These are phyloP conservation scores for Ceratocystis alfenasii DNA, from an alignment of 2,329 filamentous ascomycete species.

Conservation along the genomic window DNA sequence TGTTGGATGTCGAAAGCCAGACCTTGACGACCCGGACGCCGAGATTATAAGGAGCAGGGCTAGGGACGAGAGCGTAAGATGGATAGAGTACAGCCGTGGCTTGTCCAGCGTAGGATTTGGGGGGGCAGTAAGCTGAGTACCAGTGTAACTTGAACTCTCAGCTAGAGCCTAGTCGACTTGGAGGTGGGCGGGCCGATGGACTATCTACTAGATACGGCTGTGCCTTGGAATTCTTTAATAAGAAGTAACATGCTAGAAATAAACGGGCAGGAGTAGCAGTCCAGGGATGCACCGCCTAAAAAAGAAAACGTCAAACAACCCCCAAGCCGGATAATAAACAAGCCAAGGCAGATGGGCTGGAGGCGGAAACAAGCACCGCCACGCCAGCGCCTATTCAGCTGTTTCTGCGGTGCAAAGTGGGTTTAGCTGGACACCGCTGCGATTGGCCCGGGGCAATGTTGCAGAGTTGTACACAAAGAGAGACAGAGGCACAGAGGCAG, in stretches of 20 bases:
- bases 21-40: too few relatives aligned
- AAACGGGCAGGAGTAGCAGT: not conserved
- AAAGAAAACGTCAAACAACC: not conserved
- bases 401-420: conserved; percentile 6
- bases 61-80: too few relatives aligned
- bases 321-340: not conserved
- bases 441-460: not conserved
- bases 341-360: too few relatives aligned
- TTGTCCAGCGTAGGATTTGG: too few relatives aligned
- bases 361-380: not conserved
- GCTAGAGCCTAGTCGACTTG: not conserved
- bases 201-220: not conserved
- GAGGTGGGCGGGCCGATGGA: not conserved
- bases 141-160: too few relatives aligned
- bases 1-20: too few relatives aligned
- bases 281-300: not conserved
- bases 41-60: too few relatives aligned
- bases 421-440: not conserved
- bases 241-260: conserved; percentile 5
- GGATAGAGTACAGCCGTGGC: too few relatives aligned
- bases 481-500: not conserved
- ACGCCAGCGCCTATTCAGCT: not conserved
- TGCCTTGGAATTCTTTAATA: not conserved
- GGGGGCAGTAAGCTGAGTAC: too few relatives aligned
- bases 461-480: not conserved